phyloP scores from a whole-genome alignment of 192 early-diverging fungal genomes.

The Allomyces macrogynus region DNA sequence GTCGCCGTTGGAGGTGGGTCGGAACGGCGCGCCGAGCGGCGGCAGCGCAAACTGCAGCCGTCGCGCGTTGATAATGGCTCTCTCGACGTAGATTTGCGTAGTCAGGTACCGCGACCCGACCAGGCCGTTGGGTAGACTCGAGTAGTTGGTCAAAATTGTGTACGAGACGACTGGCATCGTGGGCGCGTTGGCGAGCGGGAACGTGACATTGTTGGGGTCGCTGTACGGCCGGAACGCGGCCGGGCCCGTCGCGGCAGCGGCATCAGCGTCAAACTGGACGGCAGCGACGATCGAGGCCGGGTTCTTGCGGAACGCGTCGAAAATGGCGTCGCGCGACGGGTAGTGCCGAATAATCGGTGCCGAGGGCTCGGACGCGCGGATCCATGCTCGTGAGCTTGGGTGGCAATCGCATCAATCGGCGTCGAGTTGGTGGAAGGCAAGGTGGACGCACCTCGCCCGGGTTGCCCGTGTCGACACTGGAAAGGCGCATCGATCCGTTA shows the following conservation, averaged over 20 bases:
- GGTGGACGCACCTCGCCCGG: slow-evolving; percentile 11
- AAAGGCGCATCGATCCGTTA: too few species aligned
- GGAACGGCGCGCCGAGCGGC: slow-evolving; percentile 13
- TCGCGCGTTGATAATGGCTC: slow-evolving; percentile 16
- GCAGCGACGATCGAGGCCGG: slow-evolving; percentile 17
- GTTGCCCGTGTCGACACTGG: too few species aligned
- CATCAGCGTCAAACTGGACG: slow-evolving; percentile 10
- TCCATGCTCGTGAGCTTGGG: slow-evolving; percentile 12
- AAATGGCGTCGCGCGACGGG: slow-evolving; percentile 11
- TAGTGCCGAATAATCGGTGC: slow-evolving; percentile 9
- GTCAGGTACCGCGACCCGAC: slow-evolving; percentile 14
- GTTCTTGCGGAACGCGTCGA: slow-evolving; percentile 8
- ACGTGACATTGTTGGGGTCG: too few species aligned
- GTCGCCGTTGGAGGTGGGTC: slow-evolving; percentile 6
- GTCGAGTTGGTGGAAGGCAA: slow-evolving; percentile 16
- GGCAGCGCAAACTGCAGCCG: slow-evolving; percentile 11
- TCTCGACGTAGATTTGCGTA: slow-evolving; percentile 16
- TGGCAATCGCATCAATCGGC: slow-evolving; percentile 12
- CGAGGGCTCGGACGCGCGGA: slow-evolving; percentile 14
- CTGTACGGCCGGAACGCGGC: too few species aligned
- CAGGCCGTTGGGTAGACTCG: slow-evolving; percentile 7
- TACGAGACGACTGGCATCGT: slow-evolving; percentile 3
- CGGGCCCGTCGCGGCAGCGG: not conserved
- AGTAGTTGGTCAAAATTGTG: slow-evolving; percentile 16
- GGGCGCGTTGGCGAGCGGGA: too few species aligned